phyloP scores from a whole-genome alignment of 1,284 basidiomycete genomes.

The Ceratobasidium sp. region DNA sequence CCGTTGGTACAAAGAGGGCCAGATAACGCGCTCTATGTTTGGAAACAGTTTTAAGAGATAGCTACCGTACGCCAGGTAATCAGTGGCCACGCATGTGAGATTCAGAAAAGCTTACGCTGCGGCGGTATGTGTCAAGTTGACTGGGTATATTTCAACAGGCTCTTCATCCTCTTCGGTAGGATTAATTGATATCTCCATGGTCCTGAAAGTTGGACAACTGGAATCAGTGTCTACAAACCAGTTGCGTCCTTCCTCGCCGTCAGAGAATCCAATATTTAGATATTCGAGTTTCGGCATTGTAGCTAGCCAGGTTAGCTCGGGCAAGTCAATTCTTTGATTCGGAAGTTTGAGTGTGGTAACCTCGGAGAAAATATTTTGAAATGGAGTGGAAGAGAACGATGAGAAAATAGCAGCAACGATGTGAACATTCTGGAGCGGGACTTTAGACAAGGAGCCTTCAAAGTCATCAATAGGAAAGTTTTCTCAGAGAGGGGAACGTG shows the following conservation, averaged over 20 bases:
- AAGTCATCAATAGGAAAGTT: not conserved
- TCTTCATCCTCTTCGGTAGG: not conserved
- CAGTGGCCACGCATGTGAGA: too few species aligned
- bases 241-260: not conserved
- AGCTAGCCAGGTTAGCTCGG: not conserved
- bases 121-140: not conserved
- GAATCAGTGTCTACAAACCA: too few species aligned
- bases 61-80: too few species aligned
- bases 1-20: not conserved
- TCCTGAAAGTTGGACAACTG: not conserved
- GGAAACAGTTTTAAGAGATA: not conserved
- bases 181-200: not conserved
- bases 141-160: not conserved
- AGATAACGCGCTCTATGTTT: not conserved
- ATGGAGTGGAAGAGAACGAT: not conserved
- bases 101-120: not conserved
- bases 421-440: not conserved
- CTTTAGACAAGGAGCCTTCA: not conserved
- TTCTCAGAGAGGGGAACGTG: not conserved
- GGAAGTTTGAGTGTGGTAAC: not conserved
- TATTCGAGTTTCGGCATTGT: not conserved
- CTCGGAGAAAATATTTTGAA: not conserved
- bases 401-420: not conserved
- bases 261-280: not conserved
- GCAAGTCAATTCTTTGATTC: not conserved